These are phyloP conservation scores for Xeromyces bisporus DNA, from an alignment of 495 filamentous ascomycete genomes.

Conservation along the genomic window DNA sequence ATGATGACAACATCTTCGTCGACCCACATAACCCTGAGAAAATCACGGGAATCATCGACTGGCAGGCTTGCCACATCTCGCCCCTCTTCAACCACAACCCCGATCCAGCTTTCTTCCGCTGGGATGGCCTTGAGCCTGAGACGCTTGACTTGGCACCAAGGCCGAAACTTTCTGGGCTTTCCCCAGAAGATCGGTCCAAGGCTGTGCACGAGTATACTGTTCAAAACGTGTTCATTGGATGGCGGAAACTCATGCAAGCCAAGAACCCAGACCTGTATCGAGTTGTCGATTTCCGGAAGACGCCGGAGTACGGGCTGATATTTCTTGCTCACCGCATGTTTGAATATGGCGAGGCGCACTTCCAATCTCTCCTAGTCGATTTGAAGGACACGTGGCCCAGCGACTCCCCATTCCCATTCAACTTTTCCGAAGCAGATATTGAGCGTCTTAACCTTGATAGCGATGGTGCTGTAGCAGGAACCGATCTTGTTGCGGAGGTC, in stretches of 20 bases:
- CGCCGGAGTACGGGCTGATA: constrained; percentile 14
- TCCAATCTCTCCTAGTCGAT: constrained; percentile 16
- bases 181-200: constrained; percentile 8
- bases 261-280: constrained; percentile 16
- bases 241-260: constrained; percentile 17
- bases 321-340: constrained; percentile 21
- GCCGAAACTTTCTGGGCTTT: constrained; percentile 11
- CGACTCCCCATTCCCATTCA: constrained; percentile 13
- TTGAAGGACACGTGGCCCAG: constrained; percentile 15
- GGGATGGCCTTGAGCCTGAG: constrained; percentile 16
- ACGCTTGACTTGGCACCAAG: constrained; percentile 12
- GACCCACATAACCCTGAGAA: constrained; percentile 15
- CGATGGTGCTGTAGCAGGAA: constrained; percentile 16
- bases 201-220: constrained; percentile 11
- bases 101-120: constrained; percentile 16
- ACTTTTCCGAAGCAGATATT: constrained; percentile 14
- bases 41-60: constrained; percentile 23
- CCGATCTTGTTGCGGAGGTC: constrained; percentile 14
- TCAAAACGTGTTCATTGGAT: constrained; percentile 17
- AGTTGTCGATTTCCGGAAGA: constrained; percentile 15
- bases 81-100: constrained; percentile 21
- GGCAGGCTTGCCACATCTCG: constrained; percentile 19
- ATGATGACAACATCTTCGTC: constrained; percentile 25
- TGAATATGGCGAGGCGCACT: constrained; percentile 20
- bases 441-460: constrained; percentile 15